Evolutionary conservation across 192 early-diverging fungal species (phyloP).

Genomic region (Chytriomyces sp.): DNA sequence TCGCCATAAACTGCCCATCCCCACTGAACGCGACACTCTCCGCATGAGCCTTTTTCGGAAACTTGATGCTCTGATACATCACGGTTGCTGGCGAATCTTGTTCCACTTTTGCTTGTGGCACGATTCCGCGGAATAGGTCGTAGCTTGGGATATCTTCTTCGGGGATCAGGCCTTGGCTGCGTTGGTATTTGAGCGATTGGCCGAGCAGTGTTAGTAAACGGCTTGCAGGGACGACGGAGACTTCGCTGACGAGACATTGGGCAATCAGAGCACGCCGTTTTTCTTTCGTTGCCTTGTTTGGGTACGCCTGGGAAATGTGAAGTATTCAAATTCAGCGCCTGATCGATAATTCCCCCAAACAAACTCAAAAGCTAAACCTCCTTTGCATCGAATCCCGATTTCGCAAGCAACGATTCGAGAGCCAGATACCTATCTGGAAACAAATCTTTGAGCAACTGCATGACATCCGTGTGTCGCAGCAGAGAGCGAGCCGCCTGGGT

Average conservation of each 20-base stretch:
- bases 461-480: conserved; percentile 88
- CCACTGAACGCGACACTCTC: conserved; percentile 81
- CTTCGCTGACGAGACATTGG: conserved; percentile 60
- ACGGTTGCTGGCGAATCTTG: conserved; percentile 76
- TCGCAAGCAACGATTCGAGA: conserved; percentile 79
- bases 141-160: conserved; percentile 59
- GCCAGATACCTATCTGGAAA: conserved; percentile 78
- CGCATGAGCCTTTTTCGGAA: conserved; percentile 86
- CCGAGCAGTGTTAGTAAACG: conserved; percentile 84
- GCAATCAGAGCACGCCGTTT: conserved; percentile 78
- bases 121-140: conserved; percentile 82
- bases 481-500: conserved; percentile 81
- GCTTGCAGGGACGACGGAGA: conserved; percentile 74
- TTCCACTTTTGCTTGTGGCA: conserved; percentile 63
- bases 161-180: conserved; percentile 75
- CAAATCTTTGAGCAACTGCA: conserved; percentile 77
- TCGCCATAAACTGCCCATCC: conserved; percentile 81
- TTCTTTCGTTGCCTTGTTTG: conserved; percentile 67
- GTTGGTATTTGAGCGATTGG: conserved; percentile 90
- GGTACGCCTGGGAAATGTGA: conserved; percentile 56
- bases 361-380: conserved; percentile 47
- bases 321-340: neutral
- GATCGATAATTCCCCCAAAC: neutral
- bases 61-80: conserved; percentile 85
- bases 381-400: conserved; percentile 72